A percentile compares a stretch with the other conserved stretches of the same genome.
These are phyloP conservation scores for Arxiozyma slooffiae DNA, from an alignment of 1,139 yeast genomes.

Conservation along the genomic window DNA sequence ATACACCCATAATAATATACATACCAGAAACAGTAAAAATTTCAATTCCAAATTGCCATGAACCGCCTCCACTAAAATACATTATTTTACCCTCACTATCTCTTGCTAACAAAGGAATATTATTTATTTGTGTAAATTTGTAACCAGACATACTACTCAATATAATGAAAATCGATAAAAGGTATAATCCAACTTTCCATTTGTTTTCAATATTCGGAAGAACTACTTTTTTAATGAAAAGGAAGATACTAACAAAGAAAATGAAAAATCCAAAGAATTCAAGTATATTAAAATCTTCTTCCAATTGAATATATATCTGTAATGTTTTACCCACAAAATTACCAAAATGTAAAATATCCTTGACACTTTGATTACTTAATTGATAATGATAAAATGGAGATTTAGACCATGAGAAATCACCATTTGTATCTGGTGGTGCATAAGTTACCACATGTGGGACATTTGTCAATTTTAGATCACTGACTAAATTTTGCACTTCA, in stretches of 20 bases:
- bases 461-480: slow-evolving; percentile 35
- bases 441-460: slow-evolving; percentile 60
- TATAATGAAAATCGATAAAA: slow-evolving; percentile 36
- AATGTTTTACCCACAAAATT: slow-evolving; percentile 41
- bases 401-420: slow-evolving; percentile 21
- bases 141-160: slow-evolving; percentile 49
- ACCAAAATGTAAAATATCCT: slow-evolving; percentile 40
- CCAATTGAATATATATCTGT: slow-evolving; percentile 36
- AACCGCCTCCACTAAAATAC: slow-evolving; percentile 51
- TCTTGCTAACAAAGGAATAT: slow-evolving; percentile 53
- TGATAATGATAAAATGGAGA: slow-evolving; percentile 31
- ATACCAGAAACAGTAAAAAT: slow-evolving; percentile 41
- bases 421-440: slow-evolving; percentile 38
- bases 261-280: slow-evolving; percentile 41
- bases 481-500: slow-evolving; percentile 35
- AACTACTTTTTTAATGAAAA: slow-evolving; percentile 40
- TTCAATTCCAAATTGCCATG: slow-evolving; percentile 64
- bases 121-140: slow-evolving; percentile 50
- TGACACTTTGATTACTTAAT: slow-evolving; percentile 21
- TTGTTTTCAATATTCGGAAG: slow-evolving; percentile 32
- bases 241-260: slow-evolving; percentile 38
- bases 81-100: slow-evolving; percentile 40
- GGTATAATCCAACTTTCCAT: slow-evolving; percentile 31
- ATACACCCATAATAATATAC: slow-evolving; percentile 39
- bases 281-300: slow-evolving; percentile 34